Percentiles rank a stretch among this genome's conserved stretches.
Evolutionary conservation across 257 asterid species (phyloP).

Genomic region (Fraxinus americana): DNA sequence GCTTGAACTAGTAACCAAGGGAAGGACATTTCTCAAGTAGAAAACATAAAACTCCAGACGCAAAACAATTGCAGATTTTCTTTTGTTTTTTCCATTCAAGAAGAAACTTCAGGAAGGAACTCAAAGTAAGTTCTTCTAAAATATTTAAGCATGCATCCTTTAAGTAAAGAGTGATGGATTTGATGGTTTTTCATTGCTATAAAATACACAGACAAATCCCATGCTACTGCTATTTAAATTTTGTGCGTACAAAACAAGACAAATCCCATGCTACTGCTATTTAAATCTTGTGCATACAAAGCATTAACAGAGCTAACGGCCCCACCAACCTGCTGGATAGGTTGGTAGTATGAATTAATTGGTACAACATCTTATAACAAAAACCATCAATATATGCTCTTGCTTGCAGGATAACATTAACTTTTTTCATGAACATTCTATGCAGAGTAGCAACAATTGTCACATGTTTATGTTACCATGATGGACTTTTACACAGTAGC

Average conservation of each 20-base stretch:
- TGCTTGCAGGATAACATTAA: conserved; percentile 12
- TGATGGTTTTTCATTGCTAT: neutral
- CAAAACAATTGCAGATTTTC: neutral
- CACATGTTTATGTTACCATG: too few species aligned
- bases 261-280: conserved; percentile 4
- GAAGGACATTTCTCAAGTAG: neutral
- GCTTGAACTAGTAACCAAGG: neutral
- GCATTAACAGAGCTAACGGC: neutral
- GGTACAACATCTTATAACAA: neutral
- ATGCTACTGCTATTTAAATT: neutral
- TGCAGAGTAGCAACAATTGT: neutral
- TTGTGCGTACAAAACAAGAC: neutral
- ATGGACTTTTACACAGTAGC: neutral
- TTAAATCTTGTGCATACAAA: neutral
- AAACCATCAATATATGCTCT: neutral
- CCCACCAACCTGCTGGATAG: neutral
- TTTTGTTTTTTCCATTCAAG: neutral
- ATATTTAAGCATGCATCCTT: neutral
- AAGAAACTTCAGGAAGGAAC: conserved; percentile 7
- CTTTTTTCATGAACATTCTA: neutral
- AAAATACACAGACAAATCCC: neutral
- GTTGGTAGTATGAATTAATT: conserved; percentile 12
- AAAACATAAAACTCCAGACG: neutral
- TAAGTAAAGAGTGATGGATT: neutral
- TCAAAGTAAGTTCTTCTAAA: neutral